Evolutionary conservation across 495 filamentous ascomycete genomes (phyloP).

Genomic region (Peziza echinospora): DNA sequence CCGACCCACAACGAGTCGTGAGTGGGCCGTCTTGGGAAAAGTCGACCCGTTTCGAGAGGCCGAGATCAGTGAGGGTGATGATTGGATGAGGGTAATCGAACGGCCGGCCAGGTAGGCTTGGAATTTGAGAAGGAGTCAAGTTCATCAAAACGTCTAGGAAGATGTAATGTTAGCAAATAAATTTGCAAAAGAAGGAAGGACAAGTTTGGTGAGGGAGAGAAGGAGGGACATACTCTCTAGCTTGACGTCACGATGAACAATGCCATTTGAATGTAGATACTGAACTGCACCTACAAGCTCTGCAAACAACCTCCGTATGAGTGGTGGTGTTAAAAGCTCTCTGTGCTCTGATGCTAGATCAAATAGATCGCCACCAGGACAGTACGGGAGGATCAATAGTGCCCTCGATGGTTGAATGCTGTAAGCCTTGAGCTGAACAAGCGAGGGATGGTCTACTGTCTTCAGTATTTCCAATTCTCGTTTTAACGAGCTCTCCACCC

Average conservation of each 20-base stretch:
- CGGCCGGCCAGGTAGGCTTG: slow-evolving; percentile 24
- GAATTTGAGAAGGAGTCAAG: slow-evolving; percentile 35
- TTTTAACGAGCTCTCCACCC: slow-evolving; percentile 77
- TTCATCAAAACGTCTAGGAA: slow-evolving; percentile 72
- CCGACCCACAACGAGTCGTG: slow-evolving; percentile 76
- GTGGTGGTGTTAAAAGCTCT: slow-evolving; percentile 37
- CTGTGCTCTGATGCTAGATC: slow-evolving; percentile 57
- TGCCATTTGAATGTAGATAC: slow-evolving; percentile 64
- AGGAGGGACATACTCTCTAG: slow-evolving; percentile 57
- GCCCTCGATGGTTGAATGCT: slow-evolving; percentile 59
- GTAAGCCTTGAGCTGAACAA: slow-evolving; percentile 77
- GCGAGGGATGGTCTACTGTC: slow-evolving; percentile 61
- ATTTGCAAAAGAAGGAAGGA: background rate
- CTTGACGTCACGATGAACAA: slow-evolving; percentile 94
- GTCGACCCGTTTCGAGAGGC: slow-evolving; percentile 58
- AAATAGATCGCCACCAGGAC: slow-evolving; percentile 83
- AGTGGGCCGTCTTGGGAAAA: slow-evolving; percentile 51
- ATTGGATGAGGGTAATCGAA: slow-evolving; percentile 49
- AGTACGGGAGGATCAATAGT: slow-evolving; percentile 73
- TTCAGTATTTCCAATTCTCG: slow-evolving; percentile 87
- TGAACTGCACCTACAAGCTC: slow-evolving; percentile 67
- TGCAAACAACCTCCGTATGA: slow-evolving; percentile 71
- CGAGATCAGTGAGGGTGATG: slow-evolving; percentile 75
- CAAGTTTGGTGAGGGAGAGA: slow-evolving; percentile 3
- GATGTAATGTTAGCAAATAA: slow-evolving; percentile 20